phyloP scores from a whole-genome alignment of 495 filamentous ascomycete species.

The Chaetomium tenue region DNA sequence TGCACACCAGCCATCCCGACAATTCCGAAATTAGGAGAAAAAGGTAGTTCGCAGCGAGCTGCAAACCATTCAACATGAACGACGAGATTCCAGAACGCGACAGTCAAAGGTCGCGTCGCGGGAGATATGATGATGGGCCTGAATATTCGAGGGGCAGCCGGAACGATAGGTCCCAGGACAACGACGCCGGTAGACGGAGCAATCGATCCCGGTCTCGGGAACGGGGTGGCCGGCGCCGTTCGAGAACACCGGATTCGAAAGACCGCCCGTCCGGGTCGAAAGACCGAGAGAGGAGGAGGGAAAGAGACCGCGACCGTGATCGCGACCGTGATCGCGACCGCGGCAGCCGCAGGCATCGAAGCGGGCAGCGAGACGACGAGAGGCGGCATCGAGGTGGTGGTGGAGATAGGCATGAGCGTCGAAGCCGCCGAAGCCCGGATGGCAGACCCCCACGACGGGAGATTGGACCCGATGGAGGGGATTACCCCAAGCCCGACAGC shows the following conservation, averaged over 20 bases:
- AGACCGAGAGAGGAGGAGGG: slow-evolving; percentile 24
- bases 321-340: slow-evolving; percentile 18
- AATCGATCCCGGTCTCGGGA: slow-evolving; percentile 33
- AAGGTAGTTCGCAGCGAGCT: not conserved
- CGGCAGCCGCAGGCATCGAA: slow-evolving; percentile 12
- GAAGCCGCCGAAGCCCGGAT: slow-evolving; percentile 18
- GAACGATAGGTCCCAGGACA: slow-evolving; percentile 16
- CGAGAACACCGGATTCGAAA: slow-evolving; percentile 37
- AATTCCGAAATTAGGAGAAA: no score
- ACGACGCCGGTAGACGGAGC: slow-evolving; percentile 28
- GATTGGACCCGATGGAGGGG: slow-evolving; percentile 16
- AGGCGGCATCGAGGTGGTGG: slow-evolving; percentile 19
- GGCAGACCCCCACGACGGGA: slow-evolving; percentile 11
- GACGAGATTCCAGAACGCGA: slow-evolving; percentile 18
- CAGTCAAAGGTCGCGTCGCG: slow-evolving; percentile 24
- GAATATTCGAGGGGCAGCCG: slow-evolving; percentile 13
- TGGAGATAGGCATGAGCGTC: slow-evolving; percentile 13
- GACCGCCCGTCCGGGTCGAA: slow-evolving; percentile 37
- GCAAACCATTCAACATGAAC: slow-evolving; percentile 23
- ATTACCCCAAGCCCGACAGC: slow-evolving; percentile 21
- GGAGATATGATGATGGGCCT: slow-evolving; percentile 20
- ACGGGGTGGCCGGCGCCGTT: slow-evolving; percentile 36
- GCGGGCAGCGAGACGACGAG: slow-evolving; percentile 18
- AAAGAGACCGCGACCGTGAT: slow-evolving; percentile 21
- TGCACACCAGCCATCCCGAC: not conserved